Evolutionary conservation across 352 stramenopile genomes (phyloP).

Genomic region (Pilasporangium apinafurcum): DNA sequence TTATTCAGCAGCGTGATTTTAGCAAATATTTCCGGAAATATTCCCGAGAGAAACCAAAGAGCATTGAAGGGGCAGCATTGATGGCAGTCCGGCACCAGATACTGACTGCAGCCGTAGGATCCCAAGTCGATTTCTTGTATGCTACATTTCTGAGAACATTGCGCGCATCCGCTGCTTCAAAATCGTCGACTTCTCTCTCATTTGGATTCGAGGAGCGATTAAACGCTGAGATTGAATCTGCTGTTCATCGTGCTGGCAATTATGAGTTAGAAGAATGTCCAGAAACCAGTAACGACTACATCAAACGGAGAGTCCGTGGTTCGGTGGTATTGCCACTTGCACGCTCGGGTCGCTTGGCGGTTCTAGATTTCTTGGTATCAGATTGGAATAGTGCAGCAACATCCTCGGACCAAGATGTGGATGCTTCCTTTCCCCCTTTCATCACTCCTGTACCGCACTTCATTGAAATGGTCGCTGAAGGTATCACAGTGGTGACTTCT

Average conservation of each 20-base stretch:
- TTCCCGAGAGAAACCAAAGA: slow-evolving; percentile 15
- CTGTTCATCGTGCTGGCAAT: slow-evolving; percentile 22
- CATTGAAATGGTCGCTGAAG: slow-evolving; percentile 55
- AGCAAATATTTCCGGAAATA: slow-evolving; percentile 43
- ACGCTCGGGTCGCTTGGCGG: slow-evolving; percentile 34
- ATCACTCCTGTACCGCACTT: slow-evolving; percentile 41
- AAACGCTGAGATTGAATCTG: slow-evolving; percentile 42
- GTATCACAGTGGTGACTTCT: slow-evolving; percentile 33
- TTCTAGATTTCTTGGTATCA: slow-evolving; percentile 53
- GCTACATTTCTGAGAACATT: slow-evolving; percentile 31
- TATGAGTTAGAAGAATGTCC: slow-evolving; percentile 25
- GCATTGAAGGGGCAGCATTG: slow-evolving; percentile 26
- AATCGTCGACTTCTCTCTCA: slow-evolving; percentile 1
- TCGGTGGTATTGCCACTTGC: slow-evolving; percentile 41
- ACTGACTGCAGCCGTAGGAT: slow-evolving; percentile 25
- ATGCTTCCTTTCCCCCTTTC: slow-evolving; percentile 12
- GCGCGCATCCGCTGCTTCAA: slow-evolving; percentile 19
- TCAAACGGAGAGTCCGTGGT: slow-evolving; percentile 24
- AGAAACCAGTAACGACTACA: slow-evolving; percentile 34
- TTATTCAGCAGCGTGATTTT: slow-evolving; percentile 60
- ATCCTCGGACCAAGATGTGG: neutral
- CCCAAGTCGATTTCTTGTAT: slow-evolving; percentile 42
- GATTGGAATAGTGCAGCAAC: slow-evolving; percentile 21
- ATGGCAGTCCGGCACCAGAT: slow-evolving; percentile 28
- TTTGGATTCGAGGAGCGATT: slow-evolving; percentile 44